These are phyloP conservation scores for Amyloporia xantha DNA, from an alignment of 768 basidiomycete genomes.

Conservation along the genomic window DNA sequence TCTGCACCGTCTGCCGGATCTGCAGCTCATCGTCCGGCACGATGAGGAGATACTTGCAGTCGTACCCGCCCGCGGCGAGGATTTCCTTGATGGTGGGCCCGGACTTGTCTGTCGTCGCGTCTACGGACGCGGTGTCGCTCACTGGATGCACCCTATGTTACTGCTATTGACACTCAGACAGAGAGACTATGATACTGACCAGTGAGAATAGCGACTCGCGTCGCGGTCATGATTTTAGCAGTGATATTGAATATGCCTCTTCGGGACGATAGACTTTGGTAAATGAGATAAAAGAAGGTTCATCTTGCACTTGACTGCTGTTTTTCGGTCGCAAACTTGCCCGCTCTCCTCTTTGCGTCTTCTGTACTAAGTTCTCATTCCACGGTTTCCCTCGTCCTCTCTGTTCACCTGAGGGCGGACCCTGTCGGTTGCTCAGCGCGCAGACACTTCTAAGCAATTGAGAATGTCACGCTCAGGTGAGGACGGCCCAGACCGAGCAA, in stretches of 20 bases:
- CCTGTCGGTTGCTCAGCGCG: too few species aligned
- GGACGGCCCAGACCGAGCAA: too few species aligned
- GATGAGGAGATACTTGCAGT: slow-evolving; percentile 30
- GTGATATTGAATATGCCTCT: not conserved
- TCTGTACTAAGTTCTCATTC: too few species aligned
- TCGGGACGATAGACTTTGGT: not conserved
- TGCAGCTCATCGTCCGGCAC: slow-evolving; percentile 59
- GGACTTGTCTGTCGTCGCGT: slow-evolving; percentile 49
- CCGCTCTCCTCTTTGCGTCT: too few species aligned
- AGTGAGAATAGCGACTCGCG: slow-evolving; percentile 25
- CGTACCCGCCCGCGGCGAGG: slow-evolving; percentile 32
- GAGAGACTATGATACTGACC: slow-evolving; percentile 11
- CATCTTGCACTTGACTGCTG: not conserved
- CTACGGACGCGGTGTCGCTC: slow-evolving; percentile 62
- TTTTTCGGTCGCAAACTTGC: not conserved
- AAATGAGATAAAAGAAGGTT: not conserved
- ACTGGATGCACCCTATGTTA: slow-evolving; percentile 36
- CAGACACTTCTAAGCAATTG: too few species aligned
- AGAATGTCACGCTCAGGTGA: too few species aligned
- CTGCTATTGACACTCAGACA: not conserved
- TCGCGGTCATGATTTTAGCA: not conserved
- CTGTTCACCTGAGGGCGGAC: too few species aligned
- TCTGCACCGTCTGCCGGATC: slow-evolving; percentile 44
- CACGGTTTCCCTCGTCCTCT: too few species aligned
- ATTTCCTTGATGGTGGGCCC: slow-evolving; percentile 56